Percentiles rank a stretch among this genome's conserved stretches.
phyloP scores from a whole-genome alignment of 2,329 filamentous ascomycete species.

The Verticillium zaregamsianum region DNA sequence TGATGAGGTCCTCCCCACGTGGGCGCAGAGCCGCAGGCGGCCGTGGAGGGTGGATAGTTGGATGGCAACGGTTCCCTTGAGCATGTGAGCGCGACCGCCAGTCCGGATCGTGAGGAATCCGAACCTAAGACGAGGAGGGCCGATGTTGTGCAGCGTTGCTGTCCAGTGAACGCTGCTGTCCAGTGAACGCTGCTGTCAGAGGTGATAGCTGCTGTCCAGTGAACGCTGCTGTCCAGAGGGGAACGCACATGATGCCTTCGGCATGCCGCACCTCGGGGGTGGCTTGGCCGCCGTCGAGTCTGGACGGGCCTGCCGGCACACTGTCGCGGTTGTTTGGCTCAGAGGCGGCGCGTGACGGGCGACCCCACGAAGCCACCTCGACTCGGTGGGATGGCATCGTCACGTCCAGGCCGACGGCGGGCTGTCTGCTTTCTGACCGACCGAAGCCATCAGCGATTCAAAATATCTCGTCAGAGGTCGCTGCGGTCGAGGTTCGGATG shows the following conservation, averaged over 20 bases:
- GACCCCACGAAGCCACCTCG: neutral
- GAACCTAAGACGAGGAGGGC: neutral
- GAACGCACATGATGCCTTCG: too few relatives aligned
- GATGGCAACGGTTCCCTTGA: too few relatives aligned
- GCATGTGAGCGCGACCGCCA: too few relatives aligned
- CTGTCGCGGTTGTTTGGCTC: neutral
- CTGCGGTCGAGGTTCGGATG: neutral
- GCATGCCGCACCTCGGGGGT: neutral
- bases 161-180: too few relatives aligned
- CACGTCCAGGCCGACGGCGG: too few relatives aligned
- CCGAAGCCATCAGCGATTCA: neutral
- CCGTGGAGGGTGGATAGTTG: neutral
- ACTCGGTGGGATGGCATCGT: neutral
- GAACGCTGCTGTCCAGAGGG: too few relatives aligned
- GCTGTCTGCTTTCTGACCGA: neutral
- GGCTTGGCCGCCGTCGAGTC: neutral
- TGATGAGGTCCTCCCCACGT: neutral
- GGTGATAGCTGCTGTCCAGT: too few relatives aligned
- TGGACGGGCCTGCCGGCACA: neutral
- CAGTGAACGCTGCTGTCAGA: too few relatives aligned
- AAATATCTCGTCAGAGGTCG: neutral
- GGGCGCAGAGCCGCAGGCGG: neutral
- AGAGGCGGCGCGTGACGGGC: neutral
- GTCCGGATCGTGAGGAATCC: neutral
- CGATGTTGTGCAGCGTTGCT: too few relatives aligned